These are phyloP conservation scores for Beverwykella pulmonaria DNA, from an alignment of 495 filamentous ascomycete genomes.

Conservation along the genomic window DNA sequence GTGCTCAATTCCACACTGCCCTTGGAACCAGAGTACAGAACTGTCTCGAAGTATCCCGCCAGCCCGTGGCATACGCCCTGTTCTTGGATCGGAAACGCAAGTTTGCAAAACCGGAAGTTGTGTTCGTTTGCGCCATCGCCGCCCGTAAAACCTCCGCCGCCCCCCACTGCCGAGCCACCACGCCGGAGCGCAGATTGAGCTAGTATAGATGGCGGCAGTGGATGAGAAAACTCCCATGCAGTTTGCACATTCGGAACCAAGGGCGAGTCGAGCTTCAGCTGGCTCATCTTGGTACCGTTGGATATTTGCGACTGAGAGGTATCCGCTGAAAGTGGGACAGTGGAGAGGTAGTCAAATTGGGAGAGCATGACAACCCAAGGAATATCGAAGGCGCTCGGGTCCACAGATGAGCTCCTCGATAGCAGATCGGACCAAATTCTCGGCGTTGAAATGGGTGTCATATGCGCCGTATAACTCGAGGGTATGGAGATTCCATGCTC, in stretches of 20 bases:
- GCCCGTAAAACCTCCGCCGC: conserved; percentile 52
- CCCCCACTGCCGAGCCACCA: conserved; percentile 57
- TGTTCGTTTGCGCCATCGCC: conserved; percentile 74
- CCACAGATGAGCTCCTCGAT: conserved; percentile 56
- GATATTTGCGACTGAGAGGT: background rate
- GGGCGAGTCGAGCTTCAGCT: conserved; percentile 41
- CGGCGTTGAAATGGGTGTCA: conserved; percentile 89
- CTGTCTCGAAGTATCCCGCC: conserved; percentile 93
- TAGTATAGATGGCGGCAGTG: conserved; percentile 52
- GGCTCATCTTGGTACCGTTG: conserved; percentile 18
- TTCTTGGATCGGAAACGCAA: conserved; percentile 70
- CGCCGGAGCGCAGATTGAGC: conserved; percentile 58
- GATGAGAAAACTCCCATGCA: conserved; percentile 72
- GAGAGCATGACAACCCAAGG: conserved; percentile 95
- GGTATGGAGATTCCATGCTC: conserved; percentile 90
- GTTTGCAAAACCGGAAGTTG: conserved; percentile 75
- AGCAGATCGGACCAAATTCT: conserved; percentile 79
- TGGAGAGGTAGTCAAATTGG: conserved; percentile 78
- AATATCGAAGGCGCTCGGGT: conserved; percentile 72
- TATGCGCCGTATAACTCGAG: conserved; percentile 83
- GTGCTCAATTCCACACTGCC: conserved; percentile 82
- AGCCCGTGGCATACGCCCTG: conserved; percentile 88
- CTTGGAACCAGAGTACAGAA: conserved; percentile 65
- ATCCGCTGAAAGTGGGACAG: conserved; percentile 19
- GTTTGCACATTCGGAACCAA: conserved; percentile 62